phyloP scores from a whole-genome alignment of 2,329 filamentous ascomycete species.

The Pseudogymnoascus sp. region DNA sequence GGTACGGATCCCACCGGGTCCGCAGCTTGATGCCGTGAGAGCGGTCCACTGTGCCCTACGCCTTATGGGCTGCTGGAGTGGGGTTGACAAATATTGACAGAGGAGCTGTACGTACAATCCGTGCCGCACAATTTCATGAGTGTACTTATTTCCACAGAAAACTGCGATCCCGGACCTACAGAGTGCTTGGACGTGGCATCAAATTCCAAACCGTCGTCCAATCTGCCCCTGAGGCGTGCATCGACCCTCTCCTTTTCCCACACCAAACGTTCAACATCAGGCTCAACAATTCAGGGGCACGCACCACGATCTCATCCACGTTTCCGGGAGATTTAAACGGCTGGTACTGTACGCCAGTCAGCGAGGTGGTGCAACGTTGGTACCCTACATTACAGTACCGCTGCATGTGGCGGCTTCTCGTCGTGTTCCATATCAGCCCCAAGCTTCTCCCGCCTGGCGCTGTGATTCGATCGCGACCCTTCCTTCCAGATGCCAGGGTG shows the following conservation, averaged over 20 bases:
- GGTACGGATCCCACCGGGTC: neutral
- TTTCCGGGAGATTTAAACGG: neutral
- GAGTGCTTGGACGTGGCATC: neutral
- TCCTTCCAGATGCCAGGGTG: neutral
- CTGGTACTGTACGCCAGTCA: neutral
- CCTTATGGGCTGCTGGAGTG: neutral
- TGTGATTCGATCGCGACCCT: neutral
- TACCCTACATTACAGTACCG: neutral
- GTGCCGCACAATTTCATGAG: neutral
- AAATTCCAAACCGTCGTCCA: neutral
- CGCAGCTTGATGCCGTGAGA: neutral
- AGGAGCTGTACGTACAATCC: neutral
- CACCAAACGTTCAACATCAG: neutral
- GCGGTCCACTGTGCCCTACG: neutral
- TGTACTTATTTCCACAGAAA: neutral
- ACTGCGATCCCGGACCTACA: neutral
- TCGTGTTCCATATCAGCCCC: neutral
- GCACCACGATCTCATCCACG: neutral
- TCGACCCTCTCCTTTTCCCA: neutral
- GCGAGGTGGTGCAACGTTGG: neutral
- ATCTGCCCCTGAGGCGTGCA: neutral
- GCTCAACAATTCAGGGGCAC: neutral
- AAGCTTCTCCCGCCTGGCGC: neutral
- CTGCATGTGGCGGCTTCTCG: neutral
- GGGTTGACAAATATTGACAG: neutral